phyloP scores from a whole-genome alignment of 768 basidiomycete genomes.

The Boletus subcaerulescens region DNA sequence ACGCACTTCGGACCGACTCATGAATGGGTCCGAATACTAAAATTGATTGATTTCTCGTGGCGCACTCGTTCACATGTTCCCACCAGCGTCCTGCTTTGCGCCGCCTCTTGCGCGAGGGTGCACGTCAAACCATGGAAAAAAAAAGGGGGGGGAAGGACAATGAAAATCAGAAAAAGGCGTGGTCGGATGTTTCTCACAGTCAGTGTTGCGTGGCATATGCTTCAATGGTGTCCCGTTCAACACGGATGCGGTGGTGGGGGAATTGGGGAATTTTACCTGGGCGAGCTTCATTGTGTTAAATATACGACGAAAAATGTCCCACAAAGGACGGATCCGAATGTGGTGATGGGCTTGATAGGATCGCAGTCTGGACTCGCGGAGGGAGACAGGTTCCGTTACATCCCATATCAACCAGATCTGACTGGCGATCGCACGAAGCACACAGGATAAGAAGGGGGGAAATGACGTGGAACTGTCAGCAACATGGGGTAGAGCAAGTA shows the following conservation, averaged over 20 bases:
- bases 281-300: constrained; percentile 7
- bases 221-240: constrained; percentile 15
- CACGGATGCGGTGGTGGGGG: constrained; percentile 16
- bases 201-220: constrained; percentile 13
- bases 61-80: not conserved
- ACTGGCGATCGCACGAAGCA: constrained; percentile 6
- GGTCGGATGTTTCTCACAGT: constrained; percentile 14
- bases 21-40: not conserved
- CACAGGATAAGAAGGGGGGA: constrained; percentile 14
- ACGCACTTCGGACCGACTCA: constrained; percentile 8
- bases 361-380: constrained; percentile 8
- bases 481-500: not conserved
- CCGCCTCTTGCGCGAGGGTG: not conserved
- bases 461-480: constrained; percentile 25
- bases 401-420: constrained; percentile 17
- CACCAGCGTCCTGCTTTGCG: not conserved
- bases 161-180: not conserved
- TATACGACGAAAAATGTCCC: constrained; percentile 9
- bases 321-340: constrained; percentile 20
- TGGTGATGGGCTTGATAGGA: constrained; percentile 3
- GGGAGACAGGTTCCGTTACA: not conserved
- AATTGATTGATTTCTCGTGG: not conserved
- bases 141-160: not conserved
- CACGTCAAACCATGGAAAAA: constrained; percentile 2
- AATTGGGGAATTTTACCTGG: constrained; percentile 5